phyloP scores from a whole-genome alignment of 73 alveolate species.

The Paramecium primaurelia region DNA sequence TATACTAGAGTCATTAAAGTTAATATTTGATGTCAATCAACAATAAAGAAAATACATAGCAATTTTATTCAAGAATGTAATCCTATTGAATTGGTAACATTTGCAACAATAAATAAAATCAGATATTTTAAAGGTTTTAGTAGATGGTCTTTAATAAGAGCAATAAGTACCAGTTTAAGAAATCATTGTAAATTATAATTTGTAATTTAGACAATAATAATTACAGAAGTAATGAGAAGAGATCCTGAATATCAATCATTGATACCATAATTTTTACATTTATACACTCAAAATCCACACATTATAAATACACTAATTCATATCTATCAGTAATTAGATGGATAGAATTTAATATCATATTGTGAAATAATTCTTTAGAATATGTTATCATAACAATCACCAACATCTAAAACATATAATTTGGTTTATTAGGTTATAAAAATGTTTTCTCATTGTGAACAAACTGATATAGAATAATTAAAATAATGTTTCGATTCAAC shows the following conservation, averaged over 20 bases:
- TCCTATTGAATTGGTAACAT: background rate
- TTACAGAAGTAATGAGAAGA: slow-evolving; percentile 23
- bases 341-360: background rate
- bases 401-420: background rate
- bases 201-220: background rate
- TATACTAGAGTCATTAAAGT: background rate
- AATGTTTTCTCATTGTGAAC: background rate
- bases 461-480: background rate
- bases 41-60: slow-evolving; percentile 5
- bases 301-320: background rate
- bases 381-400: background rate
- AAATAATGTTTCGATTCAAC: background rate
- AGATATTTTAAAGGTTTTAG: background rate
- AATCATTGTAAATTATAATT: background rate
- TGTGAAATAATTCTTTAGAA: background rate
- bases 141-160: background rate
- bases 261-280: background rate
- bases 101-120: background rate
- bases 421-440: background rate
- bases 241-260: background rate
- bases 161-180: background rate
- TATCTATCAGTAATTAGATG: background rate
- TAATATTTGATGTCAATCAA: background rate
- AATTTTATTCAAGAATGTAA: background rate
- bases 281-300: background rate